phyloP scores from a whole-genome alignment of 2,329 filamentous ascomycete genomes.

The Nemania abortiva region DNA sequence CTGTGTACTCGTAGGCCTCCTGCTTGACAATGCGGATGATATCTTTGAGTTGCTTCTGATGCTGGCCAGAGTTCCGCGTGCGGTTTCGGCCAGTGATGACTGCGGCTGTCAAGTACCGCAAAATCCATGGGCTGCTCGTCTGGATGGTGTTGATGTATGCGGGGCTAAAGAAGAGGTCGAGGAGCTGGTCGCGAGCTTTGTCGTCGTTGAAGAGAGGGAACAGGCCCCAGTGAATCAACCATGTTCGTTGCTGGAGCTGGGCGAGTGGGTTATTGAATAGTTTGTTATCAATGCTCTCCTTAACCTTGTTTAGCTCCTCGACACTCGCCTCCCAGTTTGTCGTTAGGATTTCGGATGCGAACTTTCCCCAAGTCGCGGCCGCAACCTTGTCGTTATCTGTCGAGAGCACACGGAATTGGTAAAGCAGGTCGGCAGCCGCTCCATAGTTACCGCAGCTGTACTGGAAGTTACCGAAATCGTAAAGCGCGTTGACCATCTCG shows the following conservation, averaged over 20 bases:
- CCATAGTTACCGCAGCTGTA: constrained; percentile 97
- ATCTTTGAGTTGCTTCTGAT: constrained; percentile 99
- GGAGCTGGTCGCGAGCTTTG: constrained; percentile 86
- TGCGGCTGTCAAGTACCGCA: constrained; percentile 92
- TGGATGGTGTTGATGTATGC: constrained; percentile 99
- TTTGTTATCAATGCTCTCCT: constrained; percentile 91
- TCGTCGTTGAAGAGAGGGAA: constrained; percentile 99
- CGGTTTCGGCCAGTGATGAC: constrained; percentile 94
- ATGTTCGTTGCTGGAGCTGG: constrained; percentile 95
- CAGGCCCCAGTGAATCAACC: constrained; percentile 97
- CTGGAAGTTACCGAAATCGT: constrained; percentile 96
- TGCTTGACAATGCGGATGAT: constrained; percentile 94
- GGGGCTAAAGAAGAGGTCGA: constrained; percentile 96
- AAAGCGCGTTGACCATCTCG: constrained; percentile 96
- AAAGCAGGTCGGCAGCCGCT: constrained; percentile 90
- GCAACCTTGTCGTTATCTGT: constrained; percentile 99
- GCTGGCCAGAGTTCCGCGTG: constrained; percentile 81
- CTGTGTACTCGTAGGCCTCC: constrained; percentile 96
- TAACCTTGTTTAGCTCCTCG: constrained; percentile 90
- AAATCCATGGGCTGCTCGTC: constrained; percentile 95
- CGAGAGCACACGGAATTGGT: constrained; percentile 97
- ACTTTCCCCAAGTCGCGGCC: constrained; percentile 96
- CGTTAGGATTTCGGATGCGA: constrained; percentile 94
- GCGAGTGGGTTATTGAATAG: constrained; percentile 96
- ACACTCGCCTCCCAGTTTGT: constrained; percentile 95